These are phyloP conservation scores for Hypoxylon crocopeplum DNA, from an alignment of 495 filamentous ascomycete species.

Conservation along the genomic window DNA sequence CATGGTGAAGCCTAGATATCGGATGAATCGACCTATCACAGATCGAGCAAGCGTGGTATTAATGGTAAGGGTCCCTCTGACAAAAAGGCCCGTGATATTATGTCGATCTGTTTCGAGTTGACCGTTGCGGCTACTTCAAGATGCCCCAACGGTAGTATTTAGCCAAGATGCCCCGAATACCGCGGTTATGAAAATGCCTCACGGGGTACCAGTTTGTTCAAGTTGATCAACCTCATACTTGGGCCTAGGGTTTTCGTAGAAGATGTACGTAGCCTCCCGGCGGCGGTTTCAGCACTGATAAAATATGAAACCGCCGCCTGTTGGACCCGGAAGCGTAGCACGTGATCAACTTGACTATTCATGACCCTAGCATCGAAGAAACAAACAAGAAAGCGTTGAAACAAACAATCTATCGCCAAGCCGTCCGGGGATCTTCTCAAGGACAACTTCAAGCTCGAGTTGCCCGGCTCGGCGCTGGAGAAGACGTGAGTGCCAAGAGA, in stretches of 20 bases:
- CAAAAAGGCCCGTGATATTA: conserved; percentile 34
- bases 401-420: conserved; percentile 30
- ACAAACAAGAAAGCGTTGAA: conserved; percentile 27
- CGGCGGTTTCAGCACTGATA: conserved; percentile 35
- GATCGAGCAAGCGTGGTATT: conserved; percentile 14
- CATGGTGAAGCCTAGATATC: conserved; percentile 28
- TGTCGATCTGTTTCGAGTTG: conserved; percentile 39
- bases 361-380: conserved; percentile 5
- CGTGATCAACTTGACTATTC: conserved; percentile 18
- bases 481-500: conserved; percentile 27
- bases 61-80: conserved; percentile 28
- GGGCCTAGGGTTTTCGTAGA: conserved; percentile 17
- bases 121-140: conserved; percentile 30
- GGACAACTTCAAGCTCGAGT: conserved; percentile 1
- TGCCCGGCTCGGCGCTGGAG: conserved; percentile 9
- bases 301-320: conserved; percentile 29
- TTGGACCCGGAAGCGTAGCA: conserved; percentile 24
- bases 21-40: conserved; percentile 32
- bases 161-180: conserved; percentile 22
- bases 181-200: conserved; percentile 34
- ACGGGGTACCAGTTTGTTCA: conserved; percentile 8
- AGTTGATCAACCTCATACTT: conserved; percentile 24
- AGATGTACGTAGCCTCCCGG: conserved; percentile 17
- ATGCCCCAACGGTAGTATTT: conserved; percentile 20
- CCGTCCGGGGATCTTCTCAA: conserved; percentile 14